These are phyloP conservation scores for Cryptococcus sp. DNA, from an alignment of 1,284 basidiomycete genomes.

Conservation along the genomic window DNA sequence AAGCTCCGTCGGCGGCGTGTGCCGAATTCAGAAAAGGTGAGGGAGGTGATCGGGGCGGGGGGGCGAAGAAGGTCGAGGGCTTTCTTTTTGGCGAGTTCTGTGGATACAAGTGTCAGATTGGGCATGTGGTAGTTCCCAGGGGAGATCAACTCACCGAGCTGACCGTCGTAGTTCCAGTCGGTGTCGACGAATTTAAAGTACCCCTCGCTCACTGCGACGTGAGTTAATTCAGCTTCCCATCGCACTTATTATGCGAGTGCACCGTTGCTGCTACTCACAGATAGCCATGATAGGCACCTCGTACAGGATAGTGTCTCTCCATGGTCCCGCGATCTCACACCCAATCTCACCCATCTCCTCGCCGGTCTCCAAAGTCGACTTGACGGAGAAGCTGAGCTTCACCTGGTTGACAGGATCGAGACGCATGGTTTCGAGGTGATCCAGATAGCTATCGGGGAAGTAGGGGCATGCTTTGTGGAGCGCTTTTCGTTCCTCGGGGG, in stretches of 20 bases:
- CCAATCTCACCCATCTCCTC: conserved; percentile 64
- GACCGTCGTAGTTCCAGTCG: conserved; percentile 79
- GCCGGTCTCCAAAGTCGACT: conserved; percentile 39
- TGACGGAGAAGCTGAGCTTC: conserved; percentile 62
- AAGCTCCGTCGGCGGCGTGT: conserved; percentile 83
- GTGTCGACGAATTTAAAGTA: conserved; percentile 62
- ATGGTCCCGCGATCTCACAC: conserved; percentile 70
- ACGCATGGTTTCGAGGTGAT: conserved; percentile 66
- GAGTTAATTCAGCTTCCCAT: not conserved
- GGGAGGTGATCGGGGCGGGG: conserved; percentile 53
- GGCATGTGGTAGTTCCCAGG: not conserved
- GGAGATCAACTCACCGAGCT: conserved; percentile 55
- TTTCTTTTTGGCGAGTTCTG: conserved; percentile 67
- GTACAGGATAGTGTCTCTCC: conserved; percentile 90
- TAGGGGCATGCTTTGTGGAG: conserved; percentile 70
- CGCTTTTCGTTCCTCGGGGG: conserved; percentile 65
- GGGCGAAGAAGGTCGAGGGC: conserved; percentile 61
- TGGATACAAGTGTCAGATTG: not conserved
- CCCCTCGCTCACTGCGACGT: conserved; percentile 48
- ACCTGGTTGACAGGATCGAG: conserved; percentile 79
- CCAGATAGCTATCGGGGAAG: conserved; percentile 69
- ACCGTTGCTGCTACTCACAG: conserved; percentile 56
- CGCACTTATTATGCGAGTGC: not conserved
- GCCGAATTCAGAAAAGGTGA: conserved; percentile 87
- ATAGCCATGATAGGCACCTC: conserved; percentile 93